Percentiles rank a stretch among this genome's conserved stretches.
Conservation (phyloP, 257 asterid species). For the Haberlea rhodopensis region DNA sequence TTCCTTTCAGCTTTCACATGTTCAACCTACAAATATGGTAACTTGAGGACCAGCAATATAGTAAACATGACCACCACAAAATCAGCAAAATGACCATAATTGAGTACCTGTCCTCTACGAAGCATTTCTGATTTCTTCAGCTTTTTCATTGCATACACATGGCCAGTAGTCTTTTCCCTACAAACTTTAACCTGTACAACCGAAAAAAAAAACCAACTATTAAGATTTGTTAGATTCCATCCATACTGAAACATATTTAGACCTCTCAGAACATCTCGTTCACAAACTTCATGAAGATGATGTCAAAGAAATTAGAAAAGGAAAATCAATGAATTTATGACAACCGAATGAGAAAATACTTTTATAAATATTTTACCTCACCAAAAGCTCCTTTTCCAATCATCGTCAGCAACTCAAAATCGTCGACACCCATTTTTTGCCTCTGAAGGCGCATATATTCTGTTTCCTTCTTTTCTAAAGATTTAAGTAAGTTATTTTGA, state of each 20-base stretch:
- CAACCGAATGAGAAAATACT: constrained; percentile 4
- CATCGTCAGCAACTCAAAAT: constrained; percentile 92
- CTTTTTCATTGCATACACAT: constrained; percentile 97
- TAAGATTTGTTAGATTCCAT: constrained; percentile 12
- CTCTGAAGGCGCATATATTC: constrained; percentile 98
- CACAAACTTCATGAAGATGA: constrained; percentile 16
- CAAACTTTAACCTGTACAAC: constrained; percentile 80
- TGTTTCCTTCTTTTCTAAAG: constrained; percentile 92
- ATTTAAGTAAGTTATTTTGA: constrained; percentile 79
- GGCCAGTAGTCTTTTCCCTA: constrained; percentile 86
- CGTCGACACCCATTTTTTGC: constrained; percentile 95
- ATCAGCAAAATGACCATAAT: constrained; percentile 33
- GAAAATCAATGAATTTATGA: constrained; percentile 12
- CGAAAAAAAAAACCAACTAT: constrained; percentile 22
- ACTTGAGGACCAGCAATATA: constrained; percentile 31
- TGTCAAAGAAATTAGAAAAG: constrained; percentile 17
- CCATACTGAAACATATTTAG: not conserved
- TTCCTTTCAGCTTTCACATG: constrained; percentile 97
- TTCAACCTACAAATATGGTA: constrained; percentile 62
- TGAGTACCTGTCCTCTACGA: constrained; percentile 95
- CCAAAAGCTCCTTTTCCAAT: constrained; percentile 99
- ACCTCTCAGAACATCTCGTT: constrained; percentile 14
- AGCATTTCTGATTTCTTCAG: constrained; percentile 98
- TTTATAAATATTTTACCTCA: constrained; percentile 58
- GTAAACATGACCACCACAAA: constrained; percentile 26